These are phyloP conservation scores for Ustilaginoidea virens DNA, from an alignment of 2,329 filamentous ascomycete species.

Conservation along the genomic window DNA sequence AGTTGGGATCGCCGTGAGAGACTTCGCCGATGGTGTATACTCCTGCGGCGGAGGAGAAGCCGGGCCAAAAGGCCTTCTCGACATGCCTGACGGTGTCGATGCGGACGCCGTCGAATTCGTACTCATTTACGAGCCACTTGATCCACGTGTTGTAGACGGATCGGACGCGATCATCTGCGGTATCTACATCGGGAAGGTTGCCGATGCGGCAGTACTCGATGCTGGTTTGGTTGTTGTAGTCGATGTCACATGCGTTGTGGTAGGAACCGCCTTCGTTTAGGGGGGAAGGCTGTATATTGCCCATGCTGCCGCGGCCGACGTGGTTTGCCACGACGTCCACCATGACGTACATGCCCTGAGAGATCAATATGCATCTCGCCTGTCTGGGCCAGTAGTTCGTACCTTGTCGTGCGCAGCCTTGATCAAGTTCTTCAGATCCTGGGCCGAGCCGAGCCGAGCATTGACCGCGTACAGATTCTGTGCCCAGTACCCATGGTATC, in stretches of 20 bases:
- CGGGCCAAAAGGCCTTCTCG: slow-evolving; percentile 40
- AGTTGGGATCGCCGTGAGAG: slow-evolving; percentile 33
- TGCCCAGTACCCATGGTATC: slow-evolving; percentile 43
- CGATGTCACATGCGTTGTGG: slow-evolving; percentile 41
- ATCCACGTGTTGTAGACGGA: slow-evolving; percentile 44
- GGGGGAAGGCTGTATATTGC: slow-evolving; percentile 23
- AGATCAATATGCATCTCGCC: too few species aligned
- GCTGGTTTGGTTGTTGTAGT: slow-evolving; percentile 35
- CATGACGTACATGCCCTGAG: slow-evolving; percentile 38
- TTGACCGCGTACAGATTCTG: slow-evolving; percentile 37
- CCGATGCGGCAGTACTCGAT: slow-evolving; percentile 37
- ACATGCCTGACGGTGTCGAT: slow-evolving; percentile 50
- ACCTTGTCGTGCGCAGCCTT: slow-evolving; percentile 41
- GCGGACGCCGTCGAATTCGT: slow-evolving; percentile 44
- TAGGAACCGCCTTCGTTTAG: slow-evolving; percentile 41
- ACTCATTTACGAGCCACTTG: slow-evolving; percentile 37
- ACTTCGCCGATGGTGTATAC: slow-evolving; percentile 49
- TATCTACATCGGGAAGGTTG: slow-evolving; percentile 47
- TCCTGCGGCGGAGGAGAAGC: slow-evolving; percentile 35
- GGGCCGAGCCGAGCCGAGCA: slow-evolving; percentile 38
- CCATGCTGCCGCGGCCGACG: slow-evolving; percentile 37
- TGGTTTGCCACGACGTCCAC: slow-evolving; percentile 46
- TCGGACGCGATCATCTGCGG: slow-evolving; percentile 31
- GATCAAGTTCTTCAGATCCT: slow-evolving; percentile 42
- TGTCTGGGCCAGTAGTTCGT: too few species aligned